Evolutionary conservation across 208 protist species (phyloP).

Genomic region (Leishmania tarentolae): DNA sequence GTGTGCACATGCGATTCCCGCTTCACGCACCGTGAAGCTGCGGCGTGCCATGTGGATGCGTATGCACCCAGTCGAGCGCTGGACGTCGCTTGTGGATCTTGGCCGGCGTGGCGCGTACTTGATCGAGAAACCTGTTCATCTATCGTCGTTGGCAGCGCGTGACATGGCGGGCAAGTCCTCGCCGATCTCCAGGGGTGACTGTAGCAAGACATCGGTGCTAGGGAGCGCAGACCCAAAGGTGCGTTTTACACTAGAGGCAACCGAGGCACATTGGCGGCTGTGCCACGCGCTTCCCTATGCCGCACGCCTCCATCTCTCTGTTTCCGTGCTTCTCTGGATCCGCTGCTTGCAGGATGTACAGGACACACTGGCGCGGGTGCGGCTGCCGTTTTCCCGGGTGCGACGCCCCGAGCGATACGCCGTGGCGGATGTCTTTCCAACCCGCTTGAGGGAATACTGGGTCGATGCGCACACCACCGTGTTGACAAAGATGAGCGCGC

Average conservation of each 20-base stretch:
- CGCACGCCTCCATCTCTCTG: constrained; percentile 54
- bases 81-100: constrained; percentile 71
- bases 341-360: constrained; percentile 65
- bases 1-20: neutral
- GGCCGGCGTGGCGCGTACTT: constrained; percentile 53
- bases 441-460: constrained; percentile 56
- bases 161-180: neutral
- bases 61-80: constrained; percentile 73
- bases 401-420: constrained; percentile 35
- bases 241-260: constrained; percentile 24
- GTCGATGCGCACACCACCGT: constrained; percentile 68
- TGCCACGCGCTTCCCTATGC: constrained; percentile 59
- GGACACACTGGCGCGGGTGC: constrained; percentile 65
- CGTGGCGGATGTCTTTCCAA: constrained; percentile 68
- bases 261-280: constrained; percentile 31
- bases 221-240: constrained; percentile 29
- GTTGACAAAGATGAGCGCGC: constrained; percentile 38
- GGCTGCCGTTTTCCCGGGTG: constrained; percentile 51
- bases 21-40: constrained; percentile 18
- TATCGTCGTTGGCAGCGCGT: neutral
- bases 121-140: constrained; percentile 31
- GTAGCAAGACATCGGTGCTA: constrained; percentile 11
- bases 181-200: neutral
- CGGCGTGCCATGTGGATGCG: constrained; percentile 54
- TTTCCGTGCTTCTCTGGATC: constrained; percentile 75